phyloP scores from a whole-genome alignment of 2,329 filamentous ascomycete species.

The Proliferodiscus dingleyae region DNA sequence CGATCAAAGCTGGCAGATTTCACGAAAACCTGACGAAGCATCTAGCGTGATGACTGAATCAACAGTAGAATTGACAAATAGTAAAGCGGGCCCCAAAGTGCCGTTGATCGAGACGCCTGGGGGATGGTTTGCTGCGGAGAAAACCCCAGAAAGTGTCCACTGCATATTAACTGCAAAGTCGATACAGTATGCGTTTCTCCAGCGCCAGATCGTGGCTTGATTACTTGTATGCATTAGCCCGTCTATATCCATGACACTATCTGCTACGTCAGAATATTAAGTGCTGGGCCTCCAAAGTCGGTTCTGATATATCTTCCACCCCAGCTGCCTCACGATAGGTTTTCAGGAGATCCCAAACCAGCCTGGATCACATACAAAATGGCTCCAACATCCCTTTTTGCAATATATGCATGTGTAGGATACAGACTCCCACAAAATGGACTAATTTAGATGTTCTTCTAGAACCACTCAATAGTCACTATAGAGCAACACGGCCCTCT shows the following conservation, averaged over 20 bases:
- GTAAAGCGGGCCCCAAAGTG: no score
- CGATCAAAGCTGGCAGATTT: no score
- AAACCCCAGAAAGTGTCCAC: slow-evolving; percentile 35
- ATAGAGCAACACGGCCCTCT: slow-evolving; percentile 39
- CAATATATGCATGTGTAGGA: slow-evolving; percentile 37
- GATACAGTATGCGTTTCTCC: slow-evolving; percentile 46
- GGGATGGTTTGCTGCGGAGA: no score
- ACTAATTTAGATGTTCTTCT: slow-evolving; percentile 42
- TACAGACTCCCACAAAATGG: slow-evolving; percentile 36
- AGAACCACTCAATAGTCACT: slow-evolving; percentile 39
- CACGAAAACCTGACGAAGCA: no score
- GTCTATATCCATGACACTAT: slow-evolving; percentile 33
- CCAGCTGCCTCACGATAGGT: slow-evolving; percentile 40
- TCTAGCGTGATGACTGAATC: no score
- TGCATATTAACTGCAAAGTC: slow-evolving; percentile 45
- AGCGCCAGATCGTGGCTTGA: slow-evolving; percentile 49
- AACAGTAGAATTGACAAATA: no score
- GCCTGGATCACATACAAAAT: slow-evolving; percentile 37
- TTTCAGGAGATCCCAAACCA: slow-evolving; percentile 24
- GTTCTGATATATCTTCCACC: slow-evolving; percentile 36
- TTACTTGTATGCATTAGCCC: slow-evolving; percentile 34
- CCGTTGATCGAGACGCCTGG: no score
- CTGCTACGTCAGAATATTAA: slow-evolving; percentile 32
- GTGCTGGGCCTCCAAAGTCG: slow-evolving; percentile 16
- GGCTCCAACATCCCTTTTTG: slow-evolving; percentile 39